phyloP scores from a whole-genome alignment of 257 asterid genomes.

The Gentiana macrophylla region DNA sequence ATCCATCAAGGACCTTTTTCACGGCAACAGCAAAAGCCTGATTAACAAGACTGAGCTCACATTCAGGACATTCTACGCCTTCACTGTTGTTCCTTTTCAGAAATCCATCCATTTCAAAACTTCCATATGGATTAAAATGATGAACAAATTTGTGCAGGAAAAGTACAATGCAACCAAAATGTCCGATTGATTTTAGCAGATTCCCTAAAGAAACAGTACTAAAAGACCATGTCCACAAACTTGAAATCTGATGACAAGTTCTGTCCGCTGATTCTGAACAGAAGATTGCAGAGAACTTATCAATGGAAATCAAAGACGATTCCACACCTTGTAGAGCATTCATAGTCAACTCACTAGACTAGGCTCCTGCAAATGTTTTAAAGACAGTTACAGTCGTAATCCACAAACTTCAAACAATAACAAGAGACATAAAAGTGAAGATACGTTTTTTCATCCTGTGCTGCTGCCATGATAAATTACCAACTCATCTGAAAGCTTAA shows the following conservation, averaged over 20 bases:
- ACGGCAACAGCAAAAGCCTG: constrained; percentile 93
- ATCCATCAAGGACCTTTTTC: constrained; percentile 67
- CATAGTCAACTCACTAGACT: constrained; percentile 83
- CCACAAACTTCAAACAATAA: too few species aligned
- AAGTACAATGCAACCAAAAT: constrained; percentile 61
- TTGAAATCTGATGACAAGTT: constrained; percentile 62
- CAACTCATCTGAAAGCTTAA: too few species aligned
- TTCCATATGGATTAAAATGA: constrained; percentile 42
- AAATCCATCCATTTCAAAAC: constrained; percentile 20
- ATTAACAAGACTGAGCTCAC: constrained; percentile 49
- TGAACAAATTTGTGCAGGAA: constrained; percentile 59
- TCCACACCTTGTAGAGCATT: constrained; percentile 86
- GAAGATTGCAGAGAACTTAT: constrained; percentile 50
- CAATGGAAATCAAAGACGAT: constrained; percentile 58
- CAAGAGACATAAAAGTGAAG: too few species aligned
- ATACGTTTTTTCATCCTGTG: too few species aligned
- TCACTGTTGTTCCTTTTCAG: constrained; percentile 18
- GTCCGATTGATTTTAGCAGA: constrained; percentile 67
- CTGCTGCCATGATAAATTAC: too few species aligned
- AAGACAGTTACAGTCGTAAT: too few species aligned
- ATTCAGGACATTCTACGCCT: constrained; percentile 14
- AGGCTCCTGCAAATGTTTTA: constrained; percentile 47
- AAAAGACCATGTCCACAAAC: constrained; percentile 68
- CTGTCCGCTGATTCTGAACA: constrained; percentile 71
- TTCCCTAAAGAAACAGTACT: constrained; percentile 77